Percentiles rank a stretch among this genome's conserved stretches.
These are phyloP conservation scores for Phytophthora hibernalis DNA, from an alignment of 352 stramenopile genomes.

Conservation along the genomic window DNA sequence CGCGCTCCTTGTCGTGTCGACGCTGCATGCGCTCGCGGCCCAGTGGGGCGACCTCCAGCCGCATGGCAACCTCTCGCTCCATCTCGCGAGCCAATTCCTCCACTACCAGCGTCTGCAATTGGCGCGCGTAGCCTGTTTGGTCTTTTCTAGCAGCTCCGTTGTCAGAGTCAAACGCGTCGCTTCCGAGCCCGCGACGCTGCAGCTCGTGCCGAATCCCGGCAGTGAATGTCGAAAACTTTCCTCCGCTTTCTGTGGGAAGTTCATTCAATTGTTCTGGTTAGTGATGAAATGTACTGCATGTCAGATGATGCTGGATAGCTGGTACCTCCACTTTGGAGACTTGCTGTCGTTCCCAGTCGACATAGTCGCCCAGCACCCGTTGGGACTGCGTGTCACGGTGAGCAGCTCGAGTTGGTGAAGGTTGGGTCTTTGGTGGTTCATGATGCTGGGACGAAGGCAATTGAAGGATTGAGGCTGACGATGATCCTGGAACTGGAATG, in stretches of 20 bases:
- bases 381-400: slow-evolving; percentile 69
- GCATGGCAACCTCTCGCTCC: slow-evolving; percentile 58
- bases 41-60: slow-evolving; percentile 52
- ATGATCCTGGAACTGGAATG: not conserved
- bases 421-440: not conserved
- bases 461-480: not conserved
- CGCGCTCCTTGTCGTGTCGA: slow-evolving; percentile 59
- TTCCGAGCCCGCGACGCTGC: slow-evolving; percentile 42
- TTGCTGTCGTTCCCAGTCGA: slow-evolving; percentile 65
- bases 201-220: slow-evolving; percentile 58
- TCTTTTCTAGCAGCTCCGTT: slow-evolving; percentile 70
- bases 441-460: not conserved
- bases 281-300: not conserved
- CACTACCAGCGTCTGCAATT: slow-evolving; percentile 57
- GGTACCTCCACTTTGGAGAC: slow-evolving; percentile 55
- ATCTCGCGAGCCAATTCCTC: slow-evolving; percentile 76
- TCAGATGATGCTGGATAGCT: not conserved
- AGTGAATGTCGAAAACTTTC: slow-evolving; percentile 57
- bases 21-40: slow-evolving; percentile 58
- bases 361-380: slow-evolving; percentile 49
- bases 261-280: not conserved
- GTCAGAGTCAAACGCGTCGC: slow-evolving; percentile 45
- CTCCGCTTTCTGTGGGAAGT: slow-evolving; percentile 52
- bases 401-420: slow-evolving; percentile 11
- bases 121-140: slow-evolving; percentile 64